phyloP scores from a whole-genome alignment of 1,284 basidiomycete species.

The Wallemia hederae region DNA sequence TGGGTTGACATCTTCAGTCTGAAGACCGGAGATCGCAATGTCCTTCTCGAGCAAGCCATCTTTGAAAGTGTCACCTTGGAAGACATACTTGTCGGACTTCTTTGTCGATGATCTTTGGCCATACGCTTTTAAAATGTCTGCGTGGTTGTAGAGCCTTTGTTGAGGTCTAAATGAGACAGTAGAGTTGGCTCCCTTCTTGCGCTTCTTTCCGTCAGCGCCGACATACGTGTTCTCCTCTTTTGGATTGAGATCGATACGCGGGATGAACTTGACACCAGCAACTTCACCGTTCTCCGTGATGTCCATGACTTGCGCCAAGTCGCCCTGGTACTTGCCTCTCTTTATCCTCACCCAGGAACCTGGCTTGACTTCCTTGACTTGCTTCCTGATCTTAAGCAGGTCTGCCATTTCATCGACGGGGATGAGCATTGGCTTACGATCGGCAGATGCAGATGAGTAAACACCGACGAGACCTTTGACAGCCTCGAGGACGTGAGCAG shows the following conservation, averaged over 20 bases:
- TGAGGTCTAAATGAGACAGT: constrained; percentile 40
- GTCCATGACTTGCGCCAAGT: constrained; percentile 84
- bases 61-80: constrained; percentile 74
- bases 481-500: constrained; percentile 59
- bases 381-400: constrained; percentile 79
- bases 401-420: constrained; percentile 98
- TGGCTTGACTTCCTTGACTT: constrained; percentile 51
- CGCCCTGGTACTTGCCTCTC: constrained; percentile 75
- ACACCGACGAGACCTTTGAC: constrained; percentile 74
- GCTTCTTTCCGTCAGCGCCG: constrained; percentile 24
- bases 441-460: constrained; percentile 27
- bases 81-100: constrained; percentile 42
- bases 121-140: constrained; percentile 69
- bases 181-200: constrained; percentile 12
- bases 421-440: constrained; percentile 48
- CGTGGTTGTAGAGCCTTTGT: constrained; percentile 73
- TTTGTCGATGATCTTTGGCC: constrained; percentile 43
- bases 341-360: constrained; percentile 89
- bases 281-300: constrained; percentile 79
- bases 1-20: constrained; percentile 70
- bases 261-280: constrained; percentile 74
- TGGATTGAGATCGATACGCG: constrained; percentile 83
- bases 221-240: constrained; percentile 34
- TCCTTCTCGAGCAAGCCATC: constrained; percentile 95
- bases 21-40: constrained; percentile 49